Evolutionary conservation across 495 filamentous ascomycete genomes (phyloP), one percentile per base, ranked within the genome.

Genomic region (Aspergillus campestris): DNA sequence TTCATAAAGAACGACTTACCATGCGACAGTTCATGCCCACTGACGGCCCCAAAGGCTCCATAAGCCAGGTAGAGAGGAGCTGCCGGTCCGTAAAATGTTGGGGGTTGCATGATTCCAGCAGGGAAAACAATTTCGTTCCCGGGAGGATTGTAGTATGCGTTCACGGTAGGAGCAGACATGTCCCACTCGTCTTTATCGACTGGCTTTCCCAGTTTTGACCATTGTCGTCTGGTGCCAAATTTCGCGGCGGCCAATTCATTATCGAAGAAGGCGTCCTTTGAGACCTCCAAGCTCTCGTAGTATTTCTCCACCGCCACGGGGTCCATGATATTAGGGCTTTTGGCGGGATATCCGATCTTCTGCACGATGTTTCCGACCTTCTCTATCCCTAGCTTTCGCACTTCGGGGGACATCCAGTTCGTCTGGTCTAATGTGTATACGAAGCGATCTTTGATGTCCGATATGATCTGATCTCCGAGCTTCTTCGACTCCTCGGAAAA

Each of bases 11-110:
- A 24, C 14, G 29, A 57, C 60, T 47, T 63, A 74, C 71, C 72
- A 59, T 89, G 84, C 4, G 78, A 81, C 11, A 89, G 72, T 55
- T 89, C 84, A 59, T 89, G 83, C 7, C 83, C 83, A 38, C 78
- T 79, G 31, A 87, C 78, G 3, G 81, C 72, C 30, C 81, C 83
- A 52, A 87, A 83, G 1, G 81, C 79, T 30, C 83, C 84, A 53
- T 87, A 89, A 29, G 74, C 73, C 15, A 84, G 58, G 48, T 86
- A 87, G 34, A 74, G 54, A 0, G 84, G 84, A 2, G 84, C 68
- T 29, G 72, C 65, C 0, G 73, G 61, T 36, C 81, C 75, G 37
- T 74, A 75, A 57, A 87, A 88, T 24, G 79, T 65, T 8, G 83
- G 82, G 5, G 78, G 73, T 53, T 86, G 82, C 78, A 86, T 83